Percentiles rank a stretch among this genome's conserved stretches.
These are phyloP conservation scores for Kodamaea jinghongensis DNA, from an alignment of 805 yeast genomes.

Conservation along the genomic window DNA sequence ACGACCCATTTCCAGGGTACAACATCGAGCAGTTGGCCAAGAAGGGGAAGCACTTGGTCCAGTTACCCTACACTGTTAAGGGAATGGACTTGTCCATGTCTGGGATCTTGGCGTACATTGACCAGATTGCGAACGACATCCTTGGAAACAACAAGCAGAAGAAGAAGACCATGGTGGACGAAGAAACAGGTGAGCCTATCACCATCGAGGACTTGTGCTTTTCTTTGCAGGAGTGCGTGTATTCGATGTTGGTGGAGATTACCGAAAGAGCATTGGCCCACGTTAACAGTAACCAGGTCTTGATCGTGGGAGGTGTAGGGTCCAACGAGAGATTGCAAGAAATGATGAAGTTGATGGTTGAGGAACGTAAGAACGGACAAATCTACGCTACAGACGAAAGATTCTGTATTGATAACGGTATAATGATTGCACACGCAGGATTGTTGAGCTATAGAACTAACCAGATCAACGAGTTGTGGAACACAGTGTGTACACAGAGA, in stretches of 20 bases:
- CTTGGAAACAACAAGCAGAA: conserved; percentile 39
- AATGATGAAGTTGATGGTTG: conserved; percentile 96
- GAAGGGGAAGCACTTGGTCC: conserved; percentile 59
- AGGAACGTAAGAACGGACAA: conserved; percentile 77
- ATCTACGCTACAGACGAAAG: conserved; percentile 94
- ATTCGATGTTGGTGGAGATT: conserved; percentile 95
- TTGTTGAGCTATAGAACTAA: conserved; percentile 83
- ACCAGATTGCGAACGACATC: conserved; percentile 71
- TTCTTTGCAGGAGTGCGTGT: conserved; percentile 87
- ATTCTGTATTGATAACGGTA: conserved; percentile 96
- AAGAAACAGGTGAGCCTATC: conserved; percentile 49
- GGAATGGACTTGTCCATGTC: conserved; percentile 99
- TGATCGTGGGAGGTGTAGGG: conserved; percentile 99
- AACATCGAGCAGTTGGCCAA: conserved; percentile 94
- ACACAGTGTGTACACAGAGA: conserved; percentile 88
- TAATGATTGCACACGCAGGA: conserved; percentile 99
- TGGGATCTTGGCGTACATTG: conserved; percentile 87
- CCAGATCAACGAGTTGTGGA: conserved; percentile 51
- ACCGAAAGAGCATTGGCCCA: conserved; percentile 99
- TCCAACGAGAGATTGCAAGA: conserved; percentile 87
- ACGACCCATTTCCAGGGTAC: conserved; percentile 96
- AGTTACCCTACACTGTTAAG: conserved; percentile 92
- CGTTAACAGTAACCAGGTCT: conserved; percentile 81
- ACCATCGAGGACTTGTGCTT: conserved; percentile 88
- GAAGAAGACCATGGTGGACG: conserved; percentile 28